phyloP scores from a whole-genome alignment of 2,329 filamentous ascomycete species.

The Phaeoacremonium minimum region DNA sequence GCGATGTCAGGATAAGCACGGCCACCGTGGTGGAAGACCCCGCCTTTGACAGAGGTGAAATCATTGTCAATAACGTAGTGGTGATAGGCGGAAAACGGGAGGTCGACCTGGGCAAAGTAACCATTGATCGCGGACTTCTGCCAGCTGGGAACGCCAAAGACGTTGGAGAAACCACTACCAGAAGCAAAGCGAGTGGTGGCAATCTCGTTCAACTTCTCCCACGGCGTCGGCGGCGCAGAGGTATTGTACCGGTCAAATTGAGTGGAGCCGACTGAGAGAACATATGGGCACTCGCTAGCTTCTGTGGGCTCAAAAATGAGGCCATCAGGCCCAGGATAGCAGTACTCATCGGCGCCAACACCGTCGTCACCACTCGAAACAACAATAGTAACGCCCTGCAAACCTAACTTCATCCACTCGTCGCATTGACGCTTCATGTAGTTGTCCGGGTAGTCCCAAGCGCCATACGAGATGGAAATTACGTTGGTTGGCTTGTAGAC shows the following conservation, averaged over 20 bases:
- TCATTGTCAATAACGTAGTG: slow-evolving; percentile 7
- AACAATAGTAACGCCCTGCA: slow-evolving; percentile 42
- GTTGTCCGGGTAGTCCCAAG: slow-evolving; percentile 46
- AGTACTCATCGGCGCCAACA: slow-evolving; percentile 33
- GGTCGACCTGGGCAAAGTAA: slow-evolving; percentile 27
- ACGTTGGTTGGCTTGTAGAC: slow-evolving; percentile 47
- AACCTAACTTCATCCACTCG: slow-evolving; percentile 48
- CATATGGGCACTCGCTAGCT: slow-evolving; percentile 43
- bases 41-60: slow-evolving; percentile 11
- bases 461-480: slow-evolving; percentile 52
- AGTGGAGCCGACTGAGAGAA: slow-evolving; percentile 14
- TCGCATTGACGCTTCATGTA: slow-evolving; percentile 50
- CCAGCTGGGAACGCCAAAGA: slow-evolving; percentile 37
- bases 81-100: slow-evolving; percentile 14
- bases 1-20: slow-evolving; percentile 21
- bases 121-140: slow-evolving; percentile 31
- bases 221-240: slow-evolving; percentile 5
- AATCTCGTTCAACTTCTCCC: slow-evolving; percentile 11
- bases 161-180: slow-evolving; percentile 41
- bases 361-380: slow-evolving; percentile 44
- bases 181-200: slow-evolving; percentile 20
- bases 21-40: slow-evolving; percentile 15
- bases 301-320: slow-evolving; percentile 44
- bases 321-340: slow-evolving; percentile 25
- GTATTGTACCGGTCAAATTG: slow-evolving; percentile 7